These are phyloP conservation scores for Geum urbanum DNA, from an alignment of 306 rosid genomes.

Conservation along the genomic window DNA sequence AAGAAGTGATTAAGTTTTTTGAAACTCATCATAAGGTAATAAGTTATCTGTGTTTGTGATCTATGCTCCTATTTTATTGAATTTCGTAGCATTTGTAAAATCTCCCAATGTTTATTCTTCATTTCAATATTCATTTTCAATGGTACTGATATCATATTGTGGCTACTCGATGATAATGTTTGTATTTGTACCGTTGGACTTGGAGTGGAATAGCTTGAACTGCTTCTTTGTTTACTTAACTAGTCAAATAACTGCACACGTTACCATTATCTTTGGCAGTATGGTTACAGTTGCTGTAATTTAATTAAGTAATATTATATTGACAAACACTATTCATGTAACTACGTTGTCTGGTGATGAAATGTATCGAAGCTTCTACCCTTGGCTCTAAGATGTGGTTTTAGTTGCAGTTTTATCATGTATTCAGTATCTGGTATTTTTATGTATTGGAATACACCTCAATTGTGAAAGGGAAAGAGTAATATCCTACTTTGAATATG, in stretches of 20 bases:
- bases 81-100: not conserved
- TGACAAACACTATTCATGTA: not conserved
- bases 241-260: not conserved
- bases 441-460: not conserved
- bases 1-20: conserved; percentile 95
- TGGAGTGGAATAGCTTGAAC: not conserved
- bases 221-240: not conserved
- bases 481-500: conserved; percentile 14
- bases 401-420: not conserved
- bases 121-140: not conserved
- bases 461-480: not conserved
- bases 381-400: not conserved
- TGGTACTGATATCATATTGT: not conserved
- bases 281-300: not conserved
- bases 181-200: not conserved
- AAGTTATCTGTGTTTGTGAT: not conserved
- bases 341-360: not conserved
- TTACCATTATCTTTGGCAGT: not conserved
- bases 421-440: not conserved
- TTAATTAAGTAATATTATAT: not conserved
- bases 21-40: conserved; percentile 94
- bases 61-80: not conserved
- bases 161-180: not conserved
- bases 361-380: not conserved
- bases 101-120: not conserved